These are phyloP conservation scores for Athelia psychrophila DNA, from an alignment of 1,284 basidiomycete genomes.

Conservation along the genomic window DNA sequence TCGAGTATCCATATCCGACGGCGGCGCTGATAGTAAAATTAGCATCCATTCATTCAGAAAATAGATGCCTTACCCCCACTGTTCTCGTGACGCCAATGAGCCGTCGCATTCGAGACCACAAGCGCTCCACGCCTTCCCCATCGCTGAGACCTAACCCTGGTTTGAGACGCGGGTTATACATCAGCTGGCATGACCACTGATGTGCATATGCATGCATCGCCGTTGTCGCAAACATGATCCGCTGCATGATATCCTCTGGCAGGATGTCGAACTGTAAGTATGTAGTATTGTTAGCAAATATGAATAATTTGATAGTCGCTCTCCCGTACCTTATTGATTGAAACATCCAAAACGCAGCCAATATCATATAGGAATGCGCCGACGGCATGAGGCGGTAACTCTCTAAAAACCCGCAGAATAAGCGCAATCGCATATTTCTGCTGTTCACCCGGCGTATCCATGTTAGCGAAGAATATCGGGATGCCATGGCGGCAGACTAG, in stretches of 20 bases:
- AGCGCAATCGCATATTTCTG: constrained; percentile 14
- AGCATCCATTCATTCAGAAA: no score
- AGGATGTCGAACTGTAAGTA: constrained; percentile 10
- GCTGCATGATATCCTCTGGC: background rate
- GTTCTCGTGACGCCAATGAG: constrained; percentile 6
- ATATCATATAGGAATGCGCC: constrained; percentile 15
- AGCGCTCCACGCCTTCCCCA: constrained; percentile 15
- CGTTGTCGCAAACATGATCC: constrained; percentile 8
- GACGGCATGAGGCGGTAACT: constrained; percentile 4
- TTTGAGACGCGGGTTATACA: constrained; percentile 13
- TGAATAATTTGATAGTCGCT: background rate
- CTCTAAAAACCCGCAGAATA: constrained; percentile 6
- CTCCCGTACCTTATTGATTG: background rate
- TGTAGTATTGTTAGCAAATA: no score
- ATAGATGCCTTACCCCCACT: background rate
- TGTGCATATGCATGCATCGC: constrained; percentile 18
- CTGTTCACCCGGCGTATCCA: constrained; percentile 12
- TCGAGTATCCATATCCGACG: constrained; percentile 25
- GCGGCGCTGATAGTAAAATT: constrained; percentile 12
- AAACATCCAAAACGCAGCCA: constrained; percentile 10
- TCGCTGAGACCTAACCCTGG: constrained; percentile 11
- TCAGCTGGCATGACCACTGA: constrained; percentile 17
- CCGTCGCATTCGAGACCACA: constrained; percentile 10
- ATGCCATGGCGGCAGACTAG: constrained; percentile 15
- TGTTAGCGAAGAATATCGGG: constrained; percentile 12